These are phyloP conservation scores for Trichoderma atrobrunneum DNA, from an alignment of 2,329 filamentous ascomycete genomes.

Conservation along the genomic window DNA sequence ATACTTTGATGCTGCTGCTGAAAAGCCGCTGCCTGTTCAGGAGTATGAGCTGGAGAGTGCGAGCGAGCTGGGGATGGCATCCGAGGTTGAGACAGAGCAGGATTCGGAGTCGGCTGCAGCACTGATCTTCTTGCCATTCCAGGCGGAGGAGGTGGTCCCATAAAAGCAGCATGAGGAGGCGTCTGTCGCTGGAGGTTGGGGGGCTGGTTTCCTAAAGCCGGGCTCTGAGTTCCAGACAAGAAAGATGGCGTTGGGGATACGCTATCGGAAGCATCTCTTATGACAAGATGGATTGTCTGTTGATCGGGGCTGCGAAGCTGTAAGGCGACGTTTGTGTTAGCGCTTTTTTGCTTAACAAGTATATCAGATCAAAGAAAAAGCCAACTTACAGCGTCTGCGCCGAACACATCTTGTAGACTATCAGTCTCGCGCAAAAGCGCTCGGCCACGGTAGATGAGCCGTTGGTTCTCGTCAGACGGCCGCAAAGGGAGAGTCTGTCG, in stretches of 20 bases:
- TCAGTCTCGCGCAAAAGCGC: constrained; percentile 53
- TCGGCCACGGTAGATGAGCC: constrained; percentile 60
- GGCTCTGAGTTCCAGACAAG: constrained; percentile 30
- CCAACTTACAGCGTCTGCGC: constrained; percentile 49
- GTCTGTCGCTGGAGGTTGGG: constrained; percentile 25
- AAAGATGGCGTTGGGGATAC: constrained; percentile 28
- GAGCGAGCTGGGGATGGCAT: constrained; percentile 32
- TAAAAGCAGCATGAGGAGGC: background rate
- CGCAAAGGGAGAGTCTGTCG: constrained; percentile 49
- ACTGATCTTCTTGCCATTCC: constrained; percentile 31
- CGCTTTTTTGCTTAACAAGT: background rate
- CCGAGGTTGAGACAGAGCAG: constrained; percentile 30
- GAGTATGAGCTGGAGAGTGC: constrained; percentile 24
- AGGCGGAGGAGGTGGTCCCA: constrained; percentile 30
- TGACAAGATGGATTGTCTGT: constrained; percentile 54
- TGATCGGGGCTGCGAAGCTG: constrained; percentile 45
- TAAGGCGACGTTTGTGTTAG: constrained; percentile 18
- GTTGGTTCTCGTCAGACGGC: constrained; percentile 53
- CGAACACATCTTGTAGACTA: constrained; percentile 56
- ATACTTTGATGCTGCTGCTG: constrained; percentile 43
- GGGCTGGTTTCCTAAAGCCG: constrained; percentile 24
- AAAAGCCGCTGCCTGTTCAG: constrained; percentile 32
- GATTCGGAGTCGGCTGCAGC: constrained; percentile 28
- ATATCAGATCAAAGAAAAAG: background rate
- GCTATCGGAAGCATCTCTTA: constrained; percentile 40